phyloP scores from a whole-genome alignment of 2,329 filamentous ascomycete genomes.

The Exophiala phaeomuriformis region DNA sequence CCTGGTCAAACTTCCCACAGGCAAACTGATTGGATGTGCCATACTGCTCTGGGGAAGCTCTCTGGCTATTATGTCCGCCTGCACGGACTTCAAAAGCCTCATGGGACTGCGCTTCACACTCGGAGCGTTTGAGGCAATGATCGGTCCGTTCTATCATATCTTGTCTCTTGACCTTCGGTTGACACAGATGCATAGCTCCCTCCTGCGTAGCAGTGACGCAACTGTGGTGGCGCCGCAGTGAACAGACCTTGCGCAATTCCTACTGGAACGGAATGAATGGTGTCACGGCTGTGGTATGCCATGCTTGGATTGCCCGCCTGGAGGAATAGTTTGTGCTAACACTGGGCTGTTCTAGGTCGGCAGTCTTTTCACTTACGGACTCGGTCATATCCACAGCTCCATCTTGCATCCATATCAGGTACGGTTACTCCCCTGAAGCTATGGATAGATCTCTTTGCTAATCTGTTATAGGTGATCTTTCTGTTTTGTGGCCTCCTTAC shows the following conservation, averaged over 20 bases:
- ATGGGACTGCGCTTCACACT: neutral
- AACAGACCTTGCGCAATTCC: constrained; percentile 38
- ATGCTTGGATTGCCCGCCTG: neutral
- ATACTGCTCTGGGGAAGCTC: constrained; percentile 48
- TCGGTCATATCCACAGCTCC: constrained; percentile 46
- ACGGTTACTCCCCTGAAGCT: constrained; percentile 30
- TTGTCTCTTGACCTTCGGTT: neutral
- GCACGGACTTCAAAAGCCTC: neutral
- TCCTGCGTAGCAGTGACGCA: neutral
- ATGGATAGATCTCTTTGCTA: neutral
- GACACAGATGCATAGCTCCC: neutral
- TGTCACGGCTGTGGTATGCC: constrained; percentile 39
- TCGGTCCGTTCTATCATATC: neutral
- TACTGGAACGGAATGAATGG: constrained; percentile 38
- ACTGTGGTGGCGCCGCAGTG: constrained; percentile 45
- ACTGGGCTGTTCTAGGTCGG: constrained; percentile 33
- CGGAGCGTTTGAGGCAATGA: neutral
- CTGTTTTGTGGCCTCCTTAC: constrained; percentile 46
- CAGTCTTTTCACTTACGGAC: constrained; percentile 48
- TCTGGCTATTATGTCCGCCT: constrained; percentile 41
- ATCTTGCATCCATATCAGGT: constrained; percentile 49
- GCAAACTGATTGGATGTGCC: constrained; percentile 50
- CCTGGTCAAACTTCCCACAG: constrained; percentile 53
- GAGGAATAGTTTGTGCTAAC: neutral
- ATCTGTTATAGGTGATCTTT: constrained; percentile 40